Percentiles rank a stretch among this genome's conserved stretches.
Conservation (phyloP, 768 basidiomycete species). For the Leccinum uliginosum region DNA sequence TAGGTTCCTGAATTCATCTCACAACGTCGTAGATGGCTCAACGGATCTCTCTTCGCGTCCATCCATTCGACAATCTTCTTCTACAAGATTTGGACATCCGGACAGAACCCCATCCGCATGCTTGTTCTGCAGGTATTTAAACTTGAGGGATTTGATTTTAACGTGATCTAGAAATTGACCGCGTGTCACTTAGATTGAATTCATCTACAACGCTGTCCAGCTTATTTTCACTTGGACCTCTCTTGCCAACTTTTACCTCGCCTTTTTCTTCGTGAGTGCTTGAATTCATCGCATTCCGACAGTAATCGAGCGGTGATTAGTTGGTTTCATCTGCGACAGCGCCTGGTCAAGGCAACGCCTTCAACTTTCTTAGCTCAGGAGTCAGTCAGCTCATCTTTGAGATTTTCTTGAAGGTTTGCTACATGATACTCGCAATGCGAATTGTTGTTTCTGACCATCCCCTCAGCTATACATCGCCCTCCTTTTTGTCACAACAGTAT, state of each 20-base stretch:
- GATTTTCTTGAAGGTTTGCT: conserved; percentile 58
- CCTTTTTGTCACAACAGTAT: conserved; percentile 76
- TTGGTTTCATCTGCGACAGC: conserved; percentile 77
- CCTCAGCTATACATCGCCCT: conserved; percentile 74
- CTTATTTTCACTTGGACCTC: conserved; percentile 94
- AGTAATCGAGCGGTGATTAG: conserved; percentile 37
- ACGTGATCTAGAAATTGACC: not conserved
- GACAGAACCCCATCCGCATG: conserved; percentile 87
- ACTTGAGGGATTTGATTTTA: not conserved
- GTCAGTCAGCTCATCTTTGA: conserved; percentile 74
- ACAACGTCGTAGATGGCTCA: conserved; percentile 85
- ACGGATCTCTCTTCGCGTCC: conserved; percentile 89
- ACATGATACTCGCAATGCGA: not conserved
- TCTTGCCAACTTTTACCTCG: conserved; percentile 89
- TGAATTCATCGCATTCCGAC: conserved; percentile 13
- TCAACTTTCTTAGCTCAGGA: conserved; percentile 72
- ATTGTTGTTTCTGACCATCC: conserved; percentile 20
- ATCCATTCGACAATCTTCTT: conserved; percentile 90
- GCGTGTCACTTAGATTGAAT: conserved; percentile 56
- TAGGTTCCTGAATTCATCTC: conserved; percentile 91
- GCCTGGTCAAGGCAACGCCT: conserved; percentile 55
- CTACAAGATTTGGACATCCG: conserved; percentile 84
- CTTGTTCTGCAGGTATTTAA: conserved; percentile 51
- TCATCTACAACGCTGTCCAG: conserved; percentile 86
- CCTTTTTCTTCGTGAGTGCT: conserved; percentile 83